A percentile compares a stretch with the other conserved stretches of the same genome.
phyloP scores from a whole-genome alignment of 106 monocot genomes.

The Xerophyta viscosa region DNA sequence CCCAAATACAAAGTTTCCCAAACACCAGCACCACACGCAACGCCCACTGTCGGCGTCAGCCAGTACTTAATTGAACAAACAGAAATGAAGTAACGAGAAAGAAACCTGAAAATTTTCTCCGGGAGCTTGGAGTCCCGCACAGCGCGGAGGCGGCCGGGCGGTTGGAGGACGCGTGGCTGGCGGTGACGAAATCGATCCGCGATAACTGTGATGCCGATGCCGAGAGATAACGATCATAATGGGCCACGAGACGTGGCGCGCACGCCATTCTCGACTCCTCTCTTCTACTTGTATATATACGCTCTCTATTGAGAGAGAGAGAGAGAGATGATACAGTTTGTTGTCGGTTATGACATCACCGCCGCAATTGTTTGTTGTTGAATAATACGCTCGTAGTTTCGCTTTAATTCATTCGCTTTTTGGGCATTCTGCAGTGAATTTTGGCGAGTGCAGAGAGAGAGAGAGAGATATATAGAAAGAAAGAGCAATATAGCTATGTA shows the following conservation, averaged over 20 bases:
- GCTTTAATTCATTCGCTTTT: too few species aligned
- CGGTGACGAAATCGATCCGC: not conserved
- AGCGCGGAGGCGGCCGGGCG: not conserved
- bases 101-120: conserved; percentile 3
- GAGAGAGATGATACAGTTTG: not conserved
- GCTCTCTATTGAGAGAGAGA: not conserved
- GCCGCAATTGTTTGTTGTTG: not conserved
- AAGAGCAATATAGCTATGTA: too few species aligned
- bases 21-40: too few species aligned
- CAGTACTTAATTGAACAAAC: too few species aligned
- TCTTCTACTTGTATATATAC: too few species aligned
- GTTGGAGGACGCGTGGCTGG: conserved; percentile 3
- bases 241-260: not conserved
- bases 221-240: not conserved
- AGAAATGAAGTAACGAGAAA: not conserved
- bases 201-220: too few species aligned
- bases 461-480: too few species aligned
- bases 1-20: not conserved
- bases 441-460: too few species aligned
- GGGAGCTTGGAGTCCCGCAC: not conserved
- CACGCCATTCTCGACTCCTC: conserved; percentile 9
- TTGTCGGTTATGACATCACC: conserved; percentile 1
- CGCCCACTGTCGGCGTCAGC: too few species aligned
- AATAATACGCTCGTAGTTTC: too few species aligned
- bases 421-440: too few species aligned